Conservation (phyloP, 345 rosid species). For the Camelina sativa region DNA sequence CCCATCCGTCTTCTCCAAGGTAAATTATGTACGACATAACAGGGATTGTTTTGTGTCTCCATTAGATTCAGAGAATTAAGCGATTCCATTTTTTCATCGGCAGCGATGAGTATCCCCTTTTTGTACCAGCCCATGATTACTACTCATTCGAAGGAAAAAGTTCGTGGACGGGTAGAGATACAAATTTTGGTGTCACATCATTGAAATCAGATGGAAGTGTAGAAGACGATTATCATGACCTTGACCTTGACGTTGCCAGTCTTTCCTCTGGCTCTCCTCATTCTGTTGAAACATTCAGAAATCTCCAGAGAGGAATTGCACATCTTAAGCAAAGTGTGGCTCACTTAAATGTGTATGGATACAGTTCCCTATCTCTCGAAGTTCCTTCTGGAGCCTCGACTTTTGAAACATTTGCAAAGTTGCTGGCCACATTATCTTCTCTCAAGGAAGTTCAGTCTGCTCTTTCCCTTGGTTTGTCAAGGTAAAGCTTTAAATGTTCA, state of each 20-base stretch:
- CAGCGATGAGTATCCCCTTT: slow-evolving; percentile 89
- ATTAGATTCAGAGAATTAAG: slow-evolving; percentile 30
- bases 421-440: slow-evolving; percentile 71
- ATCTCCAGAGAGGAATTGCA: slow-evolving; percentile 88
- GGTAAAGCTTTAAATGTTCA: slow-evolving; percentile 51
- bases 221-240: slow-evolving; percentile 69
- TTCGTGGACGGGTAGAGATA: slow-evolving; percentile 85
- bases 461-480: slow-evolving; percentile 63
- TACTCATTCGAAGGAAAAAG: slow-evolving; percentile 70
- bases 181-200: slow-evolving; percentile 84
- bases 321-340: slow-evolving; percentile 94
- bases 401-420: slow-evolving; percentile 85
- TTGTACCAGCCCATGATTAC: slow-evolving; percentile 89
- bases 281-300: slow-evolving; percentile 77
- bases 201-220: slow-evolving; percentile 82
- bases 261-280: slow-evolving; percentile 76
- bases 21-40: slow-evolving; percentile 40
- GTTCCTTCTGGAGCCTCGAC: slow-evolving; percentile 82
- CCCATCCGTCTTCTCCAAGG: slow-evolving; percentile 83
- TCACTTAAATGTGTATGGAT: slow-evolving; percentile 77
- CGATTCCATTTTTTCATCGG: slow-evolving; percentile 26
- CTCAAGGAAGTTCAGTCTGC: slow-evolving; percentile 81
- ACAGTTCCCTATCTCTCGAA: slow-evolving; percentile 73
- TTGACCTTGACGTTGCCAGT: slow-evolving; percentile 62
- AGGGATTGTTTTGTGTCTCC: slow-evolving; percentile 28